Conservation (phyloP, 2,329 filamentous ascomycete species). For the Fragosphaeria purpurea region DNA sequence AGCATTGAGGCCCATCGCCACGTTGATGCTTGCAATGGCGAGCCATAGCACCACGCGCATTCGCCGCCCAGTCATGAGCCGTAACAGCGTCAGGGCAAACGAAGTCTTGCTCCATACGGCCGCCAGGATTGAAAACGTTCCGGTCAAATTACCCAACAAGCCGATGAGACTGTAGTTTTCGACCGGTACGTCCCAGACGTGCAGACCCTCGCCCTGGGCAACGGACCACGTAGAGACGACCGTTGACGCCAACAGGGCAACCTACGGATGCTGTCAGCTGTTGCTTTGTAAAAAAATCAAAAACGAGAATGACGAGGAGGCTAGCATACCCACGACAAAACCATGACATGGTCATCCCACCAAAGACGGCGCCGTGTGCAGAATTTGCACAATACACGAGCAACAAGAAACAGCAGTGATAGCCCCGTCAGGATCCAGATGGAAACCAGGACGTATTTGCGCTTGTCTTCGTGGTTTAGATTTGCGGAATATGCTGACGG, state of each 20-base stretch:
- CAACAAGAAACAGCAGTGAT: constrained; percentile 12
- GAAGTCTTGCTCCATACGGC: constrained; percentile 23
- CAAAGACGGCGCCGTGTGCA: constrained; percentile 14
- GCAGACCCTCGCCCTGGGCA: constrained; percentile 2
- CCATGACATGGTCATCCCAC: constrained; percentile 19
- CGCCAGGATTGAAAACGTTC: constrained; percentile 9
- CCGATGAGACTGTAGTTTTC: constrained; percentile 1
- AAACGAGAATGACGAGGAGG: neutral
- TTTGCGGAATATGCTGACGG: neutral
- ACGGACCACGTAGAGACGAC: constrained; percentile 3
- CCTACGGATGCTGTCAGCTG: neutral
- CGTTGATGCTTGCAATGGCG: constrained; percentile 21
- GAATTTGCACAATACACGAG: constrained; percentile 17
- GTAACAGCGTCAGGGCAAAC: constrained; percentile 25
- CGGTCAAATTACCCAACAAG: constrained; percentile 8
- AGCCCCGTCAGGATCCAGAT: constrained; percentile 14
- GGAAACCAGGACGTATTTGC: constrained; percentile 3
- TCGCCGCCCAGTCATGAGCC: constrained; percentile 17
- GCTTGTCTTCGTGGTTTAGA: constrained; percentile 5
- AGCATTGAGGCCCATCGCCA: constrained; percentile 17
- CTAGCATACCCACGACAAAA: constrained; percentile 14
- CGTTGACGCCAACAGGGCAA: neutral
- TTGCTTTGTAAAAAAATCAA: neutral
- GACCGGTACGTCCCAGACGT: constrained; percentile 7
- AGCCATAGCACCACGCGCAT: constrained; percentile 19